Conservation (phyloP, 208 protist species). For the Wallacemonas sp. region DNA sequence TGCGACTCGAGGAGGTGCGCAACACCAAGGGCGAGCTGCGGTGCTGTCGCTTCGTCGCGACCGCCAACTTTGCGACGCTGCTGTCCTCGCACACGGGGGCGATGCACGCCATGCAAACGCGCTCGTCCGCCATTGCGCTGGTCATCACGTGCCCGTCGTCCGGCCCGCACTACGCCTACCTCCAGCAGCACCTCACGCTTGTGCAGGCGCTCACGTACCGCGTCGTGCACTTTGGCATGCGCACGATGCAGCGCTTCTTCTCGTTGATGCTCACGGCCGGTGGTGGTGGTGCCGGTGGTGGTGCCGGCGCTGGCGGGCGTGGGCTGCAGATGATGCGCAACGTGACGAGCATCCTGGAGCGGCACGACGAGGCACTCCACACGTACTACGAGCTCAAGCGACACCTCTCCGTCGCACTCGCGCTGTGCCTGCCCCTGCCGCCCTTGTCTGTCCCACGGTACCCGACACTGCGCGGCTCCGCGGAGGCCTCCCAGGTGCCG, state of each 20-base stretch:
- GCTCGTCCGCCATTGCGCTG: slow-evolving; percentile 56
- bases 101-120: slow-evolving; percentile 59
- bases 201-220: slow-evolving; percentile 60
- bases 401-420: slow-evolving; percentile 49
- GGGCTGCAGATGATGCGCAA: slow-evolving; percentile 24
- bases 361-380: slow-evolving; percentile 35
- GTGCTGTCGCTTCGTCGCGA: slow-evolving; percentile 59
- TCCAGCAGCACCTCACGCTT: slow-evolving; percentile 64
- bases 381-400: slow-evolving; percentile 52
- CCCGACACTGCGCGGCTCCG: background rate
- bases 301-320: slow-evolving; percentile 19
- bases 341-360: slow-evolving; percentile 38
- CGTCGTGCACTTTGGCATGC: slow-evolving; percentile 66
- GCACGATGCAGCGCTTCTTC: slow-evolving; percentile 69
- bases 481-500: background rate
- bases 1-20: slow-evolving; percentile 57
- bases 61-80: slow-evolving; percentile 53
- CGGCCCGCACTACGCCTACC: slow-evolving; percentile 49
- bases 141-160: slow-evolving; percentile 63
- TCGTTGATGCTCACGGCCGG: slow-evolving; percentile 31
- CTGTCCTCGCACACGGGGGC: slow-evolving; percentile 47
- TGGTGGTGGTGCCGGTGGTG: slow-evolving; percentile 24
- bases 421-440: slow-evolving; percentile 40
- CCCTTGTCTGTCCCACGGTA: background rate
- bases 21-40: slow-evolving; percentile 51